phyloP scores from a whole-genome alignment of 2,329 filamentous ascomycete genomes.

The Paecilomyces sp. region DNA sequence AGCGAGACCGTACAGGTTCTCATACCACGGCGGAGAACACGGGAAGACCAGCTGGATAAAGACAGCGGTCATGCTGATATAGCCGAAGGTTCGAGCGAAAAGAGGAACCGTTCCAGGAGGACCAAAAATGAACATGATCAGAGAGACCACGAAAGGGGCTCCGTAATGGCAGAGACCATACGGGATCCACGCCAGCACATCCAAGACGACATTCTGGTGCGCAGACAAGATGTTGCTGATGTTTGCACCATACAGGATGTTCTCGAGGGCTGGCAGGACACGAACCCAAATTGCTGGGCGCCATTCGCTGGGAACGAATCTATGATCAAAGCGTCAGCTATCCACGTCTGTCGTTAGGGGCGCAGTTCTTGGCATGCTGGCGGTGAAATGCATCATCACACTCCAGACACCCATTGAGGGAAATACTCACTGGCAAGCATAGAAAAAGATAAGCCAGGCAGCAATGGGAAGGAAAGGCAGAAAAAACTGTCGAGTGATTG shows the following conservation, averaged over 20 bases:
- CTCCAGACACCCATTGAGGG: neutral
- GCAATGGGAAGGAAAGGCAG: slow-evolving; percentile 79
- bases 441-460: slow-evolving; percentile 85
- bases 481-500: slow-evolving; percentile 84
- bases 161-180: slow-evolving; percentile 90
- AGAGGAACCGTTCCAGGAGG: slow-evolving; percentile 78
- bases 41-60: slow-evolving; percentile 84
- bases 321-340: slow-evolving; percentile 27
- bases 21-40: slow-evolving; percentile 95
- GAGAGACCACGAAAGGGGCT: slow-evolving; percentile 70
- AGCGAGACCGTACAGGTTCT: slow-evolving; percentile 82
- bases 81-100: slow-evolving; percentile 82
- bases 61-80: slow-evolving; percentile 84
- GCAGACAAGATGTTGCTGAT: slow-evolving; percentile 91
- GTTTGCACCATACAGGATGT: slow-evolving; percentile 93
- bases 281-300: slow-evolving; percentile 93
- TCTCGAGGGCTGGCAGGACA: slow-evolving; percentile 87
- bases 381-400: neutral
- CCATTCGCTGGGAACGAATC: slow-evolving; percentile 83
- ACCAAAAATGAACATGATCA: slow-evolving; percentile 78
- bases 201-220: slow-evolving; percentile 74
- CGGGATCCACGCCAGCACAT: slow-evolving; percentile 85
- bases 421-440: slow-evolving; percentile 73
- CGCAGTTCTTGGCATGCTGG: neutral
- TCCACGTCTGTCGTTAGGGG: neutral